phyloP scores from a whole-genome alignment of 768 basidiomycete genomes.

The Phlebiopsis gigantea region DNA sequence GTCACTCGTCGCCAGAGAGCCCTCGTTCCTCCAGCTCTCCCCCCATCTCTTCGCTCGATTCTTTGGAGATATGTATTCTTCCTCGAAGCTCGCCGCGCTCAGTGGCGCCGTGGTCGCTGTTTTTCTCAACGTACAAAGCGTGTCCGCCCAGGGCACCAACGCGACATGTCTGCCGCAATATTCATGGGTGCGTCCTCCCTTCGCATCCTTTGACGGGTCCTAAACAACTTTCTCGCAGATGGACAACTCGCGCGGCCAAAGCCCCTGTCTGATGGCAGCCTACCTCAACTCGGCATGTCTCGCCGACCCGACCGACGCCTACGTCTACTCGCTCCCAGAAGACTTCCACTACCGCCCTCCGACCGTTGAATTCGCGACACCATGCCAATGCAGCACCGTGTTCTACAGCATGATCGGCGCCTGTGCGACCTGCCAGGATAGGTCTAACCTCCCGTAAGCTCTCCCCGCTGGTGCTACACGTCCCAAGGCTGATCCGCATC shows the following conservation, averaged over 20 bases:
- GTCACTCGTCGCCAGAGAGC: background rate
- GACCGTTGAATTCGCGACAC: conserved; percentile 23
- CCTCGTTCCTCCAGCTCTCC: background rate
- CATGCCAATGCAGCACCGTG: conserved; percentile 52
- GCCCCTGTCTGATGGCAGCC: conserved; percentile 13
- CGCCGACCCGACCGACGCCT: conserved; percentile 11
- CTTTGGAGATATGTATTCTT: background rate
- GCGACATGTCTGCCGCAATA: conserved; percentile 9
- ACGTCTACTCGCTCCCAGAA: conserved; percentile 15
- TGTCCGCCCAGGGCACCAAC: conserved; percentile 10
- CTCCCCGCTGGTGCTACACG: background rate
- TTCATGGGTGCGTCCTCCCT: conserved; percentile 3
- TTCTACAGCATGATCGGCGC: conserved; percentile 52
- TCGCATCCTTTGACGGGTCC: background rate
- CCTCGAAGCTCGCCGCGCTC: background rate
- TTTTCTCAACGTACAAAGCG: background rate
- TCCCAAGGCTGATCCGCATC: conserved; percentile 9
- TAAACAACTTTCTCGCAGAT: background rate
- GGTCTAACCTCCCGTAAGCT: conserved; percentile 31
- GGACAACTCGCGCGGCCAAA: conserved; percentile 11
- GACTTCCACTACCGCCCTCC: conserved; percentile 38
- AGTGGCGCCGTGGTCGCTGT: background rate
- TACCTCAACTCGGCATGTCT: conserved; percentile 16
- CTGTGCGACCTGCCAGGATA: conserved; percentile 52
- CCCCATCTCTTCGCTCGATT: background rate